A percentile compares a stretch with the other conserved stretches of the same genome.
Evolutionary conservation across 169 alveolate species (phyloP).

Genomic region (Neospora caninum): DNA sequence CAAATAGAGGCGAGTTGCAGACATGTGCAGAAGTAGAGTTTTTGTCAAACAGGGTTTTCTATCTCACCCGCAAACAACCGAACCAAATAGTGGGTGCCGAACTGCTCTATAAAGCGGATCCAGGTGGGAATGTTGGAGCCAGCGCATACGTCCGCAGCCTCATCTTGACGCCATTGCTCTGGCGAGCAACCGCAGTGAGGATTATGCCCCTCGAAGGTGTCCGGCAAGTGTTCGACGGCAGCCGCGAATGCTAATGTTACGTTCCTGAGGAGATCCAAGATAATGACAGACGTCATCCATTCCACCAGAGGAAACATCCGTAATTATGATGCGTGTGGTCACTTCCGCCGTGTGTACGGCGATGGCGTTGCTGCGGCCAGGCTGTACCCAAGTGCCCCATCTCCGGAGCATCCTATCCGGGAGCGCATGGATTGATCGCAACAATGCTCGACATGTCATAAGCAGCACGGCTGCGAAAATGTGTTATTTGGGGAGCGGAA

Average conservation of each 20-base stretch:
- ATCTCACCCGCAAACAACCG: slow-evolving; percentile 51
- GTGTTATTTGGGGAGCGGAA: too few relatives aligned
- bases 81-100: slow-evolving; percentile 57
- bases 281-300: background rate
- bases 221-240: slow-evolving; percentile 38
- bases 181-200: slow-evolving; percentile 25
- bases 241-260: slow-evolving; percentile 47
- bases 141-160: background rate
- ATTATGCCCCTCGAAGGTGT: slow-evolving; percentile 28
- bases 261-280: slow-evolving; percentile 23
- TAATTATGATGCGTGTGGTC: too few relatives aligned
- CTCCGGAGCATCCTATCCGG: too few relatives aligned
- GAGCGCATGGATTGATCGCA: too few relatives aligned
- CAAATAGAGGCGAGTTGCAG: too few relatives aligned
- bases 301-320: too few relatives aligned
- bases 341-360: background rate
- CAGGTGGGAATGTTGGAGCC: slow-evolving; percentile 8
- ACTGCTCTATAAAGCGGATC: slow-evolving; percentile 50
- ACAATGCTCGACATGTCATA: too few relatives aligned
- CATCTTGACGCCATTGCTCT: slow-evolving; percentile 45
- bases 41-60: background rate
- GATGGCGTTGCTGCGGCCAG: too few relatives aligned
- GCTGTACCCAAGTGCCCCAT: too few relatives aligned
- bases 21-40: background rate
- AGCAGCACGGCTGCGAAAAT: too few relatives aligned